phyloP scores from a whole-genome alignment of 1,139 yeast genomes.

The Yamadazyma songkhlaensis region DNA sequence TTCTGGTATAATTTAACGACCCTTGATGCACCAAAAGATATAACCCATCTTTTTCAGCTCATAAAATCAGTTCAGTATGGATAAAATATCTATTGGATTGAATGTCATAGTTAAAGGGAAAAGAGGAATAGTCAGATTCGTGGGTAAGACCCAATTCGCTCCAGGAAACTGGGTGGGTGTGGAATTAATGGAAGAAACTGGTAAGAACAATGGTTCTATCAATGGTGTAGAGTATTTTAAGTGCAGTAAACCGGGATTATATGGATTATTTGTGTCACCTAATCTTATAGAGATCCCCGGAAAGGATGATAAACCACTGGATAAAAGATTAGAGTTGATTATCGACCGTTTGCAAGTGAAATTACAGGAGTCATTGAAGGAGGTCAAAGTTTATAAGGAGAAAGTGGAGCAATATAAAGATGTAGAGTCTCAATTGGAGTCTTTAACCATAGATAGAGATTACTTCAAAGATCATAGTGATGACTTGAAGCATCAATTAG shows the following conservation, averaged over 20 bases:
- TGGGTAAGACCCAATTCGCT: conserved; percentile 58
- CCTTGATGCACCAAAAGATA: too few relatives aligned
- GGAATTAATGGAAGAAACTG: conserved; percentile 59
- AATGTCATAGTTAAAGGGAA: conserved; percentile 40
- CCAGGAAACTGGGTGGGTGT: conserved; percentile 79
- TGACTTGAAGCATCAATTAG: conserved; percentile 26
- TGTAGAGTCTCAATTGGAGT: conserved; percentile 46
- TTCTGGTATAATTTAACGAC: not conserved
- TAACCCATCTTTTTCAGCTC: too few relatives aligned
- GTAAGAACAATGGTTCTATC: conserved; percentile 80
- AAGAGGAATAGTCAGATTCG: conserved; percentile 44
- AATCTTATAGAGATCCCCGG: conserved; percentile 11
- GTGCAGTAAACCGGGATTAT: conserved; percentile 35
- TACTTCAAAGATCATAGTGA: conserved; percentile 44
- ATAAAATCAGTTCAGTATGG: conserved; percentile 1
- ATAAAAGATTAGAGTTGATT: conserved; percentile 3
- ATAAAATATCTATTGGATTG: conserved; percentile 25
- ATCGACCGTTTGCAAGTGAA: conserved; percentile 45
- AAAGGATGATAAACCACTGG: not conserved
- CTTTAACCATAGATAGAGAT: conserved; percentile 52
- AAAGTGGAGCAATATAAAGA: conserved; percentile 16
- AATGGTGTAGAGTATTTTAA: conserved; percentile 63
- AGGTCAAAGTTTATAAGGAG: conserved; percentile 21
- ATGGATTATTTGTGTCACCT: conserved; percentile 62
- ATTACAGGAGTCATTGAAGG: conserved; percentile 29